phyloP scores from a whole-genome alignment of 2,329 filamentous ascomycete genomes.

The Chaetomium olivaceum region DNA sequence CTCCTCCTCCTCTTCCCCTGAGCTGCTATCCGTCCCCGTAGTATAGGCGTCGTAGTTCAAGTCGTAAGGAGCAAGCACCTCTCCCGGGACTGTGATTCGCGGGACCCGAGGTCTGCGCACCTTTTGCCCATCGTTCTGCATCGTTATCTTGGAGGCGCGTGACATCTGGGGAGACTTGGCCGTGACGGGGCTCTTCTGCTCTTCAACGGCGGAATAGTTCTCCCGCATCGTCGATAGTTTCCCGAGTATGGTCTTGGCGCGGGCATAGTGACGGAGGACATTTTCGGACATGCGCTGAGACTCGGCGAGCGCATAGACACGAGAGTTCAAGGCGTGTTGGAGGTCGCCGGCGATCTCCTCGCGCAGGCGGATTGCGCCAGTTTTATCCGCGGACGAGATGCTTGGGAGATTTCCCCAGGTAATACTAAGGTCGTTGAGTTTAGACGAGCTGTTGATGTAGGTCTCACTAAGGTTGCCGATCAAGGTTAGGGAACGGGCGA shows the following conservation, averaged over 20 bases:
- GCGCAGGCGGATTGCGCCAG: slow-evolving; percentile 53
- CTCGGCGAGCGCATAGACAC: slow-evolving; percentile 62
- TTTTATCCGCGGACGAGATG: slow-evolving; percentile 49
- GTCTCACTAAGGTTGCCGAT: slow-evolving; percentile 64
- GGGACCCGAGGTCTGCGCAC: slow-evolving; percentile 51
- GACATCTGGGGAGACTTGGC: slow-evolving; percentile 56
- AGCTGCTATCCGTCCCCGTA: slow-evolving; percentile 55
- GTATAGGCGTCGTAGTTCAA: slow-evolving; percentile 61
- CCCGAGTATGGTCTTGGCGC: slow-evolving; percentile 58
- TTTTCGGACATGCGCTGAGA: slow-evolving; percentile 64
- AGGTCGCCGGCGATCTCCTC: slow-evolving; percentile 62
- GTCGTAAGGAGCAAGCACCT: slow-evolving; percentile 66
- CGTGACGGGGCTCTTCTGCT: slow-evolving; percentile 53
- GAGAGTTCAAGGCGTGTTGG: slow-evolving; percentile 55
- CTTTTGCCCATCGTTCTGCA: slow-evolving; percentile 50
- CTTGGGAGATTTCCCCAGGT: slow-evolving; percentile 58
- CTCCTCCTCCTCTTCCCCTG: slow-evolving; percentile 51
- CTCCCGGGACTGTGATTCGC: slow-evolving; percentile 64
- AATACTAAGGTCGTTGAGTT: slow-evolving; percentile 57
- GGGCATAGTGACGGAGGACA: slow-evolving; percentile 61
- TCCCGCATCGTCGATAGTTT: slow-evolving; percentile 63
- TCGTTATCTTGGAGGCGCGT: slow-evolving; percentile 50
- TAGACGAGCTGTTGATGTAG: slow-evolving; percentile 57
- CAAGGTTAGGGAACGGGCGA: slow-evolving; percentile 64
- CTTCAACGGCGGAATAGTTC: slow-evolving; percentile 56